Evolutionary conservation across 768 basidiomycete species (phyloP).

Genomic region (Mycena vulgaris): DNA sequence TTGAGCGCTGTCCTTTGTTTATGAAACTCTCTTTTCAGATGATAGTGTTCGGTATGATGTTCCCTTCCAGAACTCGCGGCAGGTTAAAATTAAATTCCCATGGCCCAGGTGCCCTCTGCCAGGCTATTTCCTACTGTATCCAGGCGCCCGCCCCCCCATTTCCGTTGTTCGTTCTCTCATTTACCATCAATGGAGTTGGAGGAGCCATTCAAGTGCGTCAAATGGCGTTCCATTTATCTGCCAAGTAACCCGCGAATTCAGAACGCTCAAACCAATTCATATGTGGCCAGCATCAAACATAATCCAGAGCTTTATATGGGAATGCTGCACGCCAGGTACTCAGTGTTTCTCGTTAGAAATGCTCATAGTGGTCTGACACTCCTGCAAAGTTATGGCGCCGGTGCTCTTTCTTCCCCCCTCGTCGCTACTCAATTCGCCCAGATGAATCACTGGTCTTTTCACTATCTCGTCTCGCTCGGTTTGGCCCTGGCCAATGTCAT

Average conservation of each 20-base stretch:
- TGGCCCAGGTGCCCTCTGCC: conserved; percentile 57
- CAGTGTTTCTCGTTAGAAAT: neutral
- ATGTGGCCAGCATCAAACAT: conserved; percentile 61
- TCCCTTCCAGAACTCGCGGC: neutral
- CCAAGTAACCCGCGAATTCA: conserved; percentile 34
- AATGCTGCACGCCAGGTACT: conserved; percentile 57
- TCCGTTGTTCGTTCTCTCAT: conserved; percentile 63
- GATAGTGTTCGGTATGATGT: conserved; percentile 41
- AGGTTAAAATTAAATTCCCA: conserved; percentile 4
- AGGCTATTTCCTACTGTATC: conserved; percentile 61
- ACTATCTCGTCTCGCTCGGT: conserved; percentile 72
- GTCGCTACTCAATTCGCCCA: conserved; percentile 77
- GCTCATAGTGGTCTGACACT: neutral
- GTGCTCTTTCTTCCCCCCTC: conserved; percentile 71
- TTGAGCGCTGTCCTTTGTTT: neutral
- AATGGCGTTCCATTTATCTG: neutral
- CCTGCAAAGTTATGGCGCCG: conserved; percentile 58
- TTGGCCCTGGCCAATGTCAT: conserved; percentile 60
- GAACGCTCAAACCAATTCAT: conserved; percentile 70
- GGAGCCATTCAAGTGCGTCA: conserved; percentile 58
- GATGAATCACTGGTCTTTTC: conserved; percentile 69
- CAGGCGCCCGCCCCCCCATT: conserved; percentile 67
- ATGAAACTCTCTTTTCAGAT: neutral
- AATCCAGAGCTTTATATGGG: conserved; percentile 67
- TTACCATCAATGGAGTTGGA: conserved; percentile 66